Evolutionary conservation across 176 grass and related monocot species (phyloP).

Genomic region (Musa acuminata): DNA sequence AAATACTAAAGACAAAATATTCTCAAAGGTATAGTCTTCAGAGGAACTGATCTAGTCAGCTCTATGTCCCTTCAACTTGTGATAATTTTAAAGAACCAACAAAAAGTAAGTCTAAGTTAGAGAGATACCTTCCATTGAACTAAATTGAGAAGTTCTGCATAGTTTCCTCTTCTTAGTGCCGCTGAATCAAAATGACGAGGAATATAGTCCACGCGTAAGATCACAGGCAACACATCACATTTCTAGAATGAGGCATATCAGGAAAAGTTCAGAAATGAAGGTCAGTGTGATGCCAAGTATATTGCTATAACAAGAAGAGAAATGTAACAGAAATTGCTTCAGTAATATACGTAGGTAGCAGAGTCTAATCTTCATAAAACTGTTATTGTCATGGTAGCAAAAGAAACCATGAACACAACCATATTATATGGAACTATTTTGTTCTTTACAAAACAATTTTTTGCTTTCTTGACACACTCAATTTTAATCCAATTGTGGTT

Average conservation of each 20-base stretch:
- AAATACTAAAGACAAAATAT: no score
- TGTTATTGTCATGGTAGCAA: not conserved
- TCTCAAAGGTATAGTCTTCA: no score
- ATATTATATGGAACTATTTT: not conserved
- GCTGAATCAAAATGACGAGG: conserved; percentile 82
- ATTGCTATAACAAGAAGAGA: not conserved
- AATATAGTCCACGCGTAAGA: conserved; percentile 88
- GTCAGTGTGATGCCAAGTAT: conserved; percentile 5
- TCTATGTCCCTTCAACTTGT: not conserved
- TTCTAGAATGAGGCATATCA: conserved; percentile 45
- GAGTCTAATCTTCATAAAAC: not conserved
- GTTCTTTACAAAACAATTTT: not conserved
- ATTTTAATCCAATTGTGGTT: not conserved
- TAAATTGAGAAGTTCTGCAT: conserved; percentile 95
- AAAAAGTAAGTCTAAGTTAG: conserved; percentile 12
- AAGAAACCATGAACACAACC: not conserved
- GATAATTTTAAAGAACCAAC: not conserved
- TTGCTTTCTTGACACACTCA: not conserved
- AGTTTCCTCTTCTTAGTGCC: conserved; percentile 89
- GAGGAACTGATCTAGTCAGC: not conserved
- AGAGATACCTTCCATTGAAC: conserved; percentile 83
- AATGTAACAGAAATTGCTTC: not conserved
- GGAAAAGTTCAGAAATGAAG: conserved; percentile 22
- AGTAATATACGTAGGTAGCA: not conserved
- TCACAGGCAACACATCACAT: conserved; percentile 70